Evolutionary conservation across 495 filamentous ascomycete species (phyloP).

Genomic region (Tuber indicum): DNA sequence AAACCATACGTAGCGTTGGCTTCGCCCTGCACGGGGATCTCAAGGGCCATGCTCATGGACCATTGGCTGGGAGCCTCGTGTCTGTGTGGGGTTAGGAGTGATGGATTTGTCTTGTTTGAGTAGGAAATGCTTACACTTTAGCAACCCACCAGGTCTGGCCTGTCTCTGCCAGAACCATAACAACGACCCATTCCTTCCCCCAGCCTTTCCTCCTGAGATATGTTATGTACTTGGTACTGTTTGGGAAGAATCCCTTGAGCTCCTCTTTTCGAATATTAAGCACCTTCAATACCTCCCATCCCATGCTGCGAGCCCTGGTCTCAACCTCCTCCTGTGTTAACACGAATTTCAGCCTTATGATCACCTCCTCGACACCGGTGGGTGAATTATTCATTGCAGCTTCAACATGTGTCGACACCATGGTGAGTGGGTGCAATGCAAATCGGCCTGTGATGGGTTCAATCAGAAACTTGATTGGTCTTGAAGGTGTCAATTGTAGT

Average conservation of each 20-base stretch:
- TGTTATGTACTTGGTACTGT: slow-evolving; percentile 53
- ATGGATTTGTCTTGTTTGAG: slow-evolving; percentile 6
- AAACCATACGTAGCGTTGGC: slow-evolving; percentile 36
- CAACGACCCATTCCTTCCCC: slow-evolving; percentile 60
- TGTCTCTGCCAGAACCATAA: slow-evolving; percentile 61
- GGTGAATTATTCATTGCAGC: slow-evolving; percentile 49
- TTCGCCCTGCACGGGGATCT: slow-evolving; percentile 23
- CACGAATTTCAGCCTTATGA: slow-evolving; percentile 50
- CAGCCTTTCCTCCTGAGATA: slow-evolving; percentile 62
- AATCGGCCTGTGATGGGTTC: slow-evolving; percentile 62
- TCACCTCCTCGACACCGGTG: slow-evolving; percentile 27
- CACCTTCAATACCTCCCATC: slow-evolving; percentile 54
- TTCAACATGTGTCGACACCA: slow-evolving; percentile 46
- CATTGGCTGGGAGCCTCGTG: slow-evolving; percentile 39
- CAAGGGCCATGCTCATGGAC: slow-evolving; percentile 28
- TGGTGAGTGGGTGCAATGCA: slow-evolving; percentile 48
- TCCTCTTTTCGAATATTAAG: slow-evolving; percentile 54
- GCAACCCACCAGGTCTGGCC: slow-evolving; percentile 73
- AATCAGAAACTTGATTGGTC: slow-evolving; percentile 56
- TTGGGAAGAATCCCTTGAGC: slow-evolving; percentile 55
- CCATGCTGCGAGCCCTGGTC: slow-evolving; percentile 53
- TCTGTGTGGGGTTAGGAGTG: slow-evolving; percentile 11
- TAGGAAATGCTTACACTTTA: slow-evolving; percentile 50
- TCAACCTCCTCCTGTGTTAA: slow-evolving; percentile 60
- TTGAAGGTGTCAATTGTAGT: slow-evolving; percentile 58